These are phyloP conservation scores for Nitzschia sp. DNA, from an alignment of 108 stramenopile species.

Conservation along the genomic window DNA sequence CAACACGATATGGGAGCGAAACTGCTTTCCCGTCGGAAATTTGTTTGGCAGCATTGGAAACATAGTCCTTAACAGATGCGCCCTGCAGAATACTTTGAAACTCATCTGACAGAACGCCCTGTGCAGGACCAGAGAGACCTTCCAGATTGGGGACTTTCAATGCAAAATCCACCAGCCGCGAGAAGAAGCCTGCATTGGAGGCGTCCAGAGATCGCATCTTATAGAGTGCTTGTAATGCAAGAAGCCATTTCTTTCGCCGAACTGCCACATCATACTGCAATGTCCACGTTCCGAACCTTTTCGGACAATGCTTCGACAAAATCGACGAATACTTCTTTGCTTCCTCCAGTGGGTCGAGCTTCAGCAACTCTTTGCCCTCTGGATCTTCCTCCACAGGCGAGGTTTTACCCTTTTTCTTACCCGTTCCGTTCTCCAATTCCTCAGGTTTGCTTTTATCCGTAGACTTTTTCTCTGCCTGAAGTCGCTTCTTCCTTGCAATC, in stretches of 20 bases:
- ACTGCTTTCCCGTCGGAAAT: conserved; percentile 38
- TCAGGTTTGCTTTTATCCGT: conserved; percentile 40
- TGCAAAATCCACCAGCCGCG: conserved; percentile 72
- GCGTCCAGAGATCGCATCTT: conserved; percentile 56
- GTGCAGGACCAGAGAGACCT: conserved; percentile 33
- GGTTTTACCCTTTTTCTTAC: conserved; percentile 46
- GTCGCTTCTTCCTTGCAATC: conserved; percentile 81
- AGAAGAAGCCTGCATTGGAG: conserved; percentile 47
- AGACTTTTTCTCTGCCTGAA: conserved; percentile 61
- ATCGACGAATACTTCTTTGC: conserved; percentile 78
- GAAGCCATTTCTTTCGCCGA: conserved; percentile 84
- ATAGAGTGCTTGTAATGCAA: conserved; percentile 85
- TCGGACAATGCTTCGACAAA: conserved; percentile 76
- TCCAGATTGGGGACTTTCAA: conserved; percentile 28
- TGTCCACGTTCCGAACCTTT: conserved; percentile 74
- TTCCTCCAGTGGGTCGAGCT: conserved; percentile 80
- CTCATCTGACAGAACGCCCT: conserved; percentile 52
- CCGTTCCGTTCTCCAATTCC: conserved; percentile 52
- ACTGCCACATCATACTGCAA: conserved; percentile 91
- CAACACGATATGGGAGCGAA: conserved; percentile 51
- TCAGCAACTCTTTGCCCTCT: conserved; percentile 78
- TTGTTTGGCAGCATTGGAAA: conserved; percentile 41
- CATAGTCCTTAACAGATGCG: conserved; percentile 49
- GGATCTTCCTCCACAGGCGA: conserved; percentile 87
- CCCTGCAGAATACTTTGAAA: conserved; percentile 48